Conservation (phyloP, 2,329 filamentous ascomycete genomes). For the Xylariaceae sp. region DNA sequence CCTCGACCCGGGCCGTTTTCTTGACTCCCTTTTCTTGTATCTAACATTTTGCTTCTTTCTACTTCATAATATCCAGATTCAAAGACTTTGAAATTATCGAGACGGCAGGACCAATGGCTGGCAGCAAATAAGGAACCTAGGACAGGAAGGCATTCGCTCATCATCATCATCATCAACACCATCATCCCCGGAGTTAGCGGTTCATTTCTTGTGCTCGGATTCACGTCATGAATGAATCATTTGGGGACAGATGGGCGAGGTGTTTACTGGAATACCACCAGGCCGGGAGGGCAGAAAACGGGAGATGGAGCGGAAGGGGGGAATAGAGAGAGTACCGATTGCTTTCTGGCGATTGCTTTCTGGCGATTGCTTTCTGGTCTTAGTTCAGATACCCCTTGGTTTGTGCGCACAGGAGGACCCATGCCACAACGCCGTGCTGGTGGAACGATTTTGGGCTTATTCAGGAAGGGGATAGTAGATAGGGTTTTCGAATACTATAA, state of each 20-base stretch:
- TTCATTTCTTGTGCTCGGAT: conserved; percentile 17
- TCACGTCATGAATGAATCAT: conserved; percentile 24
- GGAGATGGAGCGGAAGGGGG: neutral
- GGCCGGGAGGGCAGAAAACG: neutral
- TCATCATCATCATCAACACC: no score
- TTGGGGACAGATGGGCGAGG: neutral
- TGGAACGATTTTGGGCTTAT: neutral
- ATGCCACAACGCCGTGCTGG: neutral
- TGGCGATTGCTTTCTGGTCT: conserved; percentile 7
- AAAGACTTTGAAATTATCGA: conserved; percentile 2
- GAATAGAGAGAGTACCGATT: conserved; percentile 6
- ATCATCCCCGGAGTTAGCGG: conserved; percentile 17
- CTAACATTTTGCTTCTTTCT: conserved; percentile 13
- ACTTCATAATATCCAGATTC: conserved; percentile 2
- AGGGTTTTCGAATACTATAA: neutral
- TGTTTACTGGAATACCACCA: neutral
- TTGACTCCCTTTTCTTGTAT: conserved; percentile 21
- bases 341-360: conserved; percentile 7
- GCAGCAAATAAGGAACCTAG: conserved; percentile 15
- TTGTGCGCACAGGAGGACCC: neutral
- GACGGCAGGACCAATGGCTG: conserved; percentile 5
- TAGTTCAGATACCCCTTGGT: conserved; percentile 23
- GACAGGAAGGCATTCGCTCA: conserved; percentile 18
- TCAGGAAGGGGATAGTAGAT: neutral
- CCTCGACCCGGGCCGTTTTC: conserved; percentile 5